phyloP scores from a whole-genome alignment of 352 stramenopile genomes.

The Pythium biforme region DNA sequence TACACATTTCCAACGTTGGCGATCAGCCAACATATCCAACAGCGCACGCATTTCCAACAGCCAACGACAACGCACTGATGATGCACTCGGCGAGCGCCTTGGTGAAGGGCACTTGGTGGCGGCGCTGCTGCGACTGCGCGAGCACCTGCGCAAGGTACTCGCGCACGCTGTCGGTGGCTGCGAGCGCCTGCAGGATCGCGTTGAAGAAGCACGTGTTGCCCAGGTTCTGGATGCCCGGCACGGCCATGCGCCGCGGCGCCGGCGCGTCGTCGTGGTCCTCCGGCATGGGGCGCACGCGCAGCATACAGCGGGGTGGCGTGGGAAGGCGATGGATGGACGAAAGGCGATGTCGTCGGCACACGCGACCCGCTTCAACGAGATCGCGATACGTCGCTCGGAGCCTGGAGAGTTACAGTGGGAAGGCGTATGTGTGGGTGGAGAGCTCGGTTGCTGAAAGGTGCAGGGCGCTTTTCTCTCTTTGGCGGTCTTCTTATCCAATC shows the following conservation, averaged over 20 bases:
- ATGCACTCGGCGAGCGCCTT: conserved; percentile 64
- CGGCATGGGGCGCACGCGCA: conserved; percentile 8
- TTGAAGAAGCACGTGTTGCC: conserved; percentile 92
- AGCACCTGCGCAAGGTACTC: conserved; percentile 70
- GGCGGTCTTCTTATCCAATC: conserved; percentile 1
- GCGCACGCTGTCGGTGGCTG: conserved; percentile 64
- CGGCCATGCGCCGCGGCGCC: conserved; percentile 16
- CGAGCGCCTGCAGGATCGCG: conserved; percentile 83
- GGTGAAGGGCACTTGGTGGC: conserved; percentile 62
- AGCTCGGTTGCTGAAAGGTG: conserved; percentile 1
- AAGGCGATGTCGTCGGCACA: neutral
- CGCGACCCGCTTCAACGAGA: conserved; percentile 13
- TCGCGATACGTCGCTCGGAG: neutral
- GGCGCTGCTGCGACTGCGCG: conserved; percentile 29
- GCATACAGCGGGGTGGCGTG: conserved; percentile 1
- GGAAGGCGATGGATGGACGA: neutral
- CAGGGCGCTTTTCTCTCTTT: neutral
- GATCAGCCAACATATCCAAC: neutral
- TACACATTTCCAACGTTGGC: neutral
- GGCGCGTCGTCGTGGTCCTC: neutral
- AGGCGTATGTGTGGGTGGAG: conserved; percentile 5
- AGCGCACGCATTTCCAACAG: neutral
- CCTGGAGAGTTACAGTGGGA: neutral
- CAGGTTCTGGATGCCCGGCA: conserved; percentile 86
- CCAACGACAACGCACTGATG: conserved; percentile 36